These are phyloP conservation scores for Pugionium dolabratum DNA, from an alignment of 345 rosid species.

Conservation along the genomic window DNA sequence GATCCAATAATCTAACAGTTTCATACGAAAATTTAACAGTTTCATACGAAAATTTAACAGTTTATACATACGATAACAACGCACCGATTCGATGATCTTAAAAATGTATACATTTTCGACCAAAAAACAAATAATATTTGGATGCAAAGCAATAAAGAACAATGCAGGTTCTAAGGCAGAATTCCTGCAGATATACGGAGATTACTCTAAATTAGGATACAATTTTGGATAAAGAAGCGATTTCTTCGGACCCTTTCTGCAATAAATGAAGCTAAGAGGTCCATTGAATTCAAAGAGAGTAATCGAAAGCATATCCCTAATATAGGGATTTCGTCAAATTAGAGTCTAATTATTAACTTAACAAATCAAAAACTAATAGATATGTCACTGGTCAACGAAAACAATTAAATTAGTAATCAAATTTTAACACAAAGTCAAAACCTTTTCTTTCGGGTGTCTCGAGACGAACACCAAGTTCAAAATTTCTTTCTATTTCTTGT, in stretches of 20 bases:
- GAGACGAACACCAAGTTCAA: constrained; percentile 30
- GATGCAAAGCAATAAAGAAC: too few species aligned
- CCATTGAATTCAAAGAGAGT: neutral
- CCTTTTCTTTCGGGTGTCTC: constrained; percentile 38
- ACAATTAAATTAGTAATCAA: constrained; percentile 29
- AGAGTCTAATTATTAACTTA: constrained; percentile 24
- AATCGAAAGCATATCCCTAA: constrained; percentile 12
- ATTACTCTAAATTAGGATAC: neutral
- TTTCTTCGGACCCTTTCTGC: constrained; percentile 11
- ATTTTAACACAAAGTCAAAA: constrained; percentile 30
- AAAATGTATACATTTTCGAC: too few species aligned
- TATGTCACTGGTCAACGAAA: constrained; percentile 25
- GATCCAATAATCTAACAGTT: too few species aligned
- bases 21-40: too few species aligned
- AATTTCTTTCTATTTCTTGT: constrained; percentile 5
- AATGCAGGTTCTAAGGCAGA: too few species aligned
- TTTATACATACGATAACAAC: too few species aligned
- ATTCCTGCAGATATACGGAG: too few species aligned
- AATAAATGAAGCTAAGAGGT: constrained; percentile 20
- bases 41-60: too few species aligned
- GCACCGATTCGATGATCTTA: too few species aligned
- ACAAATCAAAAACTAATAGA: constrained; percentile 7
- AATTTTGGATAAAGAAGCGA: constrained; percentile 13
- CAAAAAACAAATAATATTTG: too few species aligned
- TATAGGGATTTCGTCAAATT: constrained; percentile 20